A percentile compares a stretch with the other conserved stretches of the same genome.
phyloP scores from a whole-genome alignment of 129 eudicot genomes.

The Dittrichia graveolens region DNA sequence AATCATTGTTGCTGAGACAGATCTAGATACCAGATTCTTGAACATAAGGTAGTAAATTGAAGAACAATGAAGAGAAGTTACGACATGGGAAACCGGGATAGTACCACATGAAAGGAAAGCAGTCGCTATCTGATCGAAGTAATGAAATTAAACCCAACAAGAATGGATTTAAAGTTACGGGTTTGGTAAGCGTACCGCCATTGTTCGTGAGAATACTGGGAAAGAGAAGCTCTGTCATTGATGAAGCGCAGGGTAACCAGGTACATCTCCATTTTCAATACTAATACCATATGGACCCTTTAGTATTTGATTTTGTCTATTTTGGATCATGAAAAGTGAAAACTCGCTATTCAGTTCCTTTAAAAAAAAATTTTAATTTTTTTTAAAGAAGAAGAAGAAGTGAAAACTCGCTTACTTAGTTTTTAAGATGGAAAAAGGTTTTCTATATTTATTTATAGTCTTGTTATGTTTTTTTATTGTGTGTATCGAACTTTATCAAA shows the following conservation, averaged over 20 bases:
- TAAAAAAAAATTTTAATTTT: too few relatives aligned
- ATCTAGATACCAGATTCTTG: slow-evolving; percentile 26
- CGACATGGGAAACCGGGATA: slow-evolving; percentile 15
- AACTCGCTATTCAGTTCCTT: too few relatives aligned
- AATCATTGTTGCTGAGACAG: slow-evolving; percentile 12
- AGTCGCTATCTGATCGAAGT: slow-evolving; percentile 9
- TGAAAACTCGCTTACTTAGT: too few relatives aligned
- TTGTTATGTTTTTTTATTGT: too few relatives aligned
- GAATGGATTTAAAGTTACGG: slow-evolving; percentile 27
- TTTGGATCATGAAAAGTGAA: not conserved
- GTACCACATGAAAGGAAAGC: slow-evolving; percentile 28
- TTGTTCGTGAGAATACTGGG: slow-evolving; percentile 24
- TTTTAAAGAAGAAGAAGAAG: too few relatives aligned
- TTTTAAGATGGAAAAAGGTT: too few relatives aligned
- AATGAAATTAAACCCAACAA: slow-evolving; percentile 23
- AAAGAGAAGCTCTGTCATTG: slow-evolving; percentile 14
- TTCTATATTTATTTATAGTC: too few relatives aligned
- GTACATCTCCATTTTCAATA: slow-evolving; percentile 14
- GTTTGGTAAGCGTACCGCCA: slow-evolving; percentile 21
- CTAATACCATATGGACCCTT: slow-evolving; percentile 4
- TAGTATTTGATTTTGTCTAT: slow-evolving; percentile 11
- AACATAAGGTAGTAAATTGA: slow-evolving; percentile 20
- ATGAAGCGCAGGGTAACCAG: slow-evolving; percentile 35
- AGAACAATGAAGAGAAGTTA: slow-evolving; percentile 1
- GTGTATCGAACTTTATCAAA: too few relatives aligned